Evolutionary conservation across 495 filamentous ascomycete species (phyloP), one percentile per base, ranked within the genome.

Genomic region (Cladorrhinum samala): DNA sequence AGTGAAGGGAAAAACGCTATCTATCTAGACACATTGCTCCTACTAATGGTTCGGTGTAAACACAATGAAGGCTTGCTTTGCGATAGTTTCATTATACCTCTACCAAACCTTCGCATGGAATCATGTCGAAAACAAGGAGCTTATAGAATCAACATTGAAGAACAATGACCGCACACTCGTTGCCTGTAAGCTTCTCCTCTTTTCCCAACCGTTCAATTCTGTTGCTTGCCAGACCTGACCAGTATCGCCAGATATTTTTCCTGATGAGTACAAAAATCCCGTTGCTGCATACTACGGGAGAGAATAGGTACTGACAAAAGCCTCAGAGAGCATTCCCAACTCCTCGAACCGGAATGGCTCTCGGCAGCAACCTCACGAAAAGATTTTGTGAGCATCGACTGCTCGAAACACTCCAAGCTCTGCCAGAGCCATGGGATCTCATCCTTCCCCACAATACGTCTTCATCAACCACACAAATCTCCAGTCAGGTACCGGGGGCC

Each of bases 391-490:
- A 72, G 68, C 57, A 54, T 79, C 43, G 70, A 78, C 55, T 78
- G 76, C 56, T 56, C 64, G n/a, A 48, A 63, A 13, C 58, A 64
- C 17, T 11, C 53, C n/a, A 61, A 62, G 9, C 48, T 76, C 20
- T 78, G 76, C 51, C 38, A 56, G 40, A 61, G 71, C 46, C 62
- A 67, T 46, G 59, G 58, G 14, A 57, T 80, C 19, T 62, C 66
- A 3, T 75, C 74, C 11, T 78, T 73, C 55, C 77, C 77, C 6
- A 63, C 77, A 9, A 64, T 80, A 21, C 69, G 74, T 9, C 64
- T 76, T n/a, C 76, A 73, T 51, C 56, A 63, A 30, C 60, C 61
- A 37, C 52, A 66, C 14, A 61, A 68, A 0, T 53, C 56, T 9
- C 59, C 55, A 23, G 59, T 50, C 13, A 49, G 70, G 39, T 77